A percentile compares a stretch with the other conserved stretches of the same genome.
phyloP scores from a whole-genome alignment of 306 rosid species.

The Arachis stenosperma region DNA sequence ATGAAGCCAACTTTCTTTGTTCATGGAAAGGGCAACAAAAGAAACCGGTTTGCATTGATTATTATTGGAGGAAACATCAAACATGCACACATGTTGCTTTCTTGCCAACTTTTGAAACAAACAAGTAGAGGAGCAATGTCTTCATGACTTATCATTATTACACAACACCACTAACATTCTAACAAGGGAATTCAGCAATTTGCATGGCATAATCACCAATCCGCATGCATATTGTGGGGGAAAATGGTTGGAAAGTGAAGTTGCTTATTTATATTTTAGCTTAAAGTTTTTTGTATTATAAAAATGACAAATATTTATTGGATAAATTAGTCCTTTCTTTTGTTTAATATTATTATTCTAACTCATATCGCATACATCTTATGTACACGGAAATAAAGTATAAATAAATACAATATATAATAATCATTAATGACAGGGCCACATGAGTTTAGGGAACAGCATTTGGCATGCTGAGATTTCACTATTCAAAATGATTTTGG shows the following conservation, averaged over 20 bases:
- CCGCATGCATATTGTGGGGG: background rate
- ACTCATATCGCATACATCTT: too few species aligned
- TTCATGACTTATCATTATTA: slow-evolving; percentile 19
- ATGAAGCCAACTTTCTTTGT: background rate
- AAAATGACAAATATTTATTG: too few species aligned
- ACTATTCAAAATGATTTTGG: too few species aligned
- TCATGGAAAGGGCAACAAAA: slow-evolving; percentile 2
- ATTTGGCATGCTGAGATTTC: too few species aligned
- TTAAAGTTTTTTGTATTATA: too few species aligned
- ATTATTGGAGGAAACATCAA: background rate
- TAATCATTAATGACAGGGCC: too few species aligned
- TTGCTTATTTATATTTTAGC: background rate
- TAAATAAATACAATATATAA: too few species aligned
- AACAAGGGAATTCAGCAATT: background rate
- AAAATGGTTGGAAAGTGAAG: slow-evolving; percentile 8
- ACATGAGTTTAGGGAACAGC: too few species aligned
- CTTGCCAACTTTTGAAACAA: slow-evolving; percentile 5
- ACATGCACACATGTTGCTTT: slow-evolving; percentile 2
- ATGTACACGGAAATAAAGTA: too few species aligned
- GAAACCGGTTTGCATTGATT: background rate
- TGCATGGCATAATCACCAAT: background rate
- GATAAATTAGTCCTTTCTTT: too few species aligned
- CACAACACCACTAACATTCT: background rate
- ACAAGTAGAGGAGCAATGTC: background rate
- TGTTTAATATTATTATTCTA: too few species aligned